phyloP scores from a whole-genome alignment of 345 rosid genomes.

The Citrus cavaleriei region DNA sequence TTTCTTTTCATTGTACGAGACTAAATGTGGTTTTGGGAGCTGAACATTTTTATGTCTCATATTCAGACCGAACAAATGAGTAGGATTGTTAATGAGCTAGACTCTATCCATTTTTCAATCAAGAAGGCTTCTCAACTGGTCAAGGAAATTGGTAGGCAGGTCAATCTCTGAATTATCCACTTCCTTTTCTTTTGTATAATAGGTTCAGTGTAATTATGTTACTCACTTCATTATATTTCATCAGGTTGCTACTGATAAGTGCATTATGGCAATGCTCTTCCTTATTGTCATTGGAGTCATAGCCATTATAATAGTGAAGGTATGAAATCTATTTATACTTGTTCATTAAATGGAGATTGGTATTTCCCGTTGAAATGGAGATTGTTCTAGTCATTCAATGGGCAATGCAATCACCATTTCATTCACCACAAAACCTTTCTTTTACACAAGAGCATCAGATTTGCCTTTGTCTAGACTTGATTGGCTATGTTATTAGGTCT shows the following conservation, averaged over 20 bases:
- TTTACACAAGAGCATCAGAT: not conserved
- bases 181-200: constrained; percentile 4
- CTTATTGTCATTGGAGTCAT: constrained; percentile 82
- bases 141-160: constrained; percentile 99
- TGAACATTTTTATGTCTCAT: constrained; percentile 20
- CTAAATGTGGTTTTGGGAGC: constrained; percentile 1
- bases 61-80: constrained; percentile 97
- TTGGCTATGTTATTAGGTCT: not conserved
- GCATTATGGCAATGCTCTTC: constrained; percentile 80
- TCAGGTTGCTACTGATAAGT: constrained; percentile 93
- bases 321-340: constrained; percentile 8
- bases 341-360: not conserved
- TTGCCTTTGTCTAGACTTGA: not conserved
- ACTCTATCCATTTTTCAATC: constrained; percentile 91
- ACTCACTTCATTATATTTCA: not conserved
- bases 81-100: constrained; percentile 93
- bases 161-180: constrained; percentile 40
- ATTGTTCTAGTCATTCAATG: not conserved
- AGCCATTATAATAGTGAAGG: constrained; percentile 92
- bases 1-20: not conserved
- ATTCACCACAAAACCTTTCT: not conserved
- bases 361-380: not conserved
- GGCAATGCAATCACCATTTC: not conserved
- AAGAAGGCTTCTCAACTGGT: constrained; percentile 92
- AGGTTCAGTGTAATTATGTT: not conserved